Conservation (phyloP, 768 basidiomycete genomes). For the Grammothele lineata region DNA sequence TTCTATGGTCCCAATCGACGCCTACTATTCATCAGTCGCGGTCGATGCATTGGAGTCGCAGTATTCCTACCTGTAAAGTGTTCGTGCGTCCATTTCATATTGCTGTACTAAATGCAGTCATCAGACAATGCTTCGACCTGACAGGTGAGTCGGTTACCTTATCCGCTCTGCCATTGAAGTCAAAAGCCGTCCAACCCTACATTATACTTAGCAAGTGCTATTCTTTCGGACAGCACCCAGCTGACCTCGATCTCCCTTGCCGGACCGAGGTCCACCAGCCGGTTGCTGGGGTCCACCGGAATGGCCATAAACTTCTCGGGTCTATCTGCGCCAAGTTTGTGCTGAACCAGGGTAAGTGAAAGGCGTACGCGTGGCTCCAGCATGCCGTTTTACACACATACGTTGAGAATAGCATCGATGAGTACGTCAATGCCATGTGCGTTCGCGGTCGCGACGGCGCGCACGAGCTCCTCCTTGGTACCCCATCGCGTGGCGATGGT, state of each 20-base stretch:
- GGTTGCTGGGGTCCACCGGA: conserved; percentile 65
- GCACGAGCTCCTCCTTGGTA: conserved; percentile 71
- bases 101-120: conserved; percentile 82
- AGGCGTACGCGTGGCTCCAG: no score
- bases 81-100: conserved; percentile 66
- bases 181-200: conserved; percentile 84
- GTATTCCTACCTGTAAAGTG: conserved; percentile 79
- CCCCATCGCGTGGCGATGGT: conserved; percentile 79
- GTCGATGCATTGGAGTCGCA: no score
- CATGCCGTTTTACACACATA: no score
- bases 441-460: conserved; percentile 65
- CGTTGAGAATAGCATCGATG: conserved; percentile 89
- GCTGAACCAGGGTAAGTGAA: no score
- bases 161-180: conserved; percentile 71
- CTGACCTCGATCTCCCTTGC: conserved; percentile 64
- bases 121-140: no score
- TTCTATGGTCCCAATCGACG: conserved; percentile 78
- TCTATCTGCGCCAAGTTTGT: conserved; percentile 83
- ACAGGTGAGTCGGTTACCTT: conserved; percentile 58
- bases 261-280: conserved; percentile 56
- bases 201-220: neutral
- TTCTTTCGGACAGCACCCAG: neutral
- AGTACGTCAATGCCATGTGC: conserved; percentile 68
- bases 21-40: no score
- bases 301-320: conserved; percentile 65